Evolutionary conservation across 768 basidiomycete species (phyloP).

Genomic region (Lentinula sp.): DNA sequence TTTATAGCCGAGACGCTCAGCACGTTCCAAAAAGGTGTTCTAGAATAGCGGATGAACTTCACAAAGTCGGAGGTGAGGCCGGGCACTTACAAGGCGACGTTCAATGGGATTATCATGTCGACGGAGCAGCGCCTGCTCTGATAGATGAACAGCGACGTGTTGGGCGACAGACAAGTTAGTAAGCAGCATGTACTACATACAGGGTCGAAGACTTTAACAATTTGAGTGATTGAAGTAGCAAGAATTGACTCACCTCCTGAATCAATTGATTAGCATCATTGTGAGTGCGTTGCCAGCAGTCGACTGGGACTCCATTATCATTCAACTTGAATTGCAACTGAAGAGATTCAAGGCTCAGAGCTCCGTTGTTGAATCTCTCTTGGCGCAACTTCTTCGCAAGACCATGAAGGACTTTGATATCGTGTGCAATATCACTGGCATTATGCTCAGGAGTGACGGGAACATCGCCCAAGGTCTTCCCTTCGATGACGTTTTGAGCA

Average conservation of each 20-base stretch:
- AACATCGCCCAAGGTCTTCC: constrained; percentile 48
- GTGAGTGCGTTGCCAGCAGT: constrained; percentile 62
- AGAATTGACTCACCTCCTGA: constrained; percentile 63
- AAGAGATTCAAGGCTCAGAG: constrained; percentile 63
- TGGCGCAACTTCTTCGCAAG: constrained; percentile 69
- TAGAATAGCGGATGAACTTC: constrained; percentile 23
- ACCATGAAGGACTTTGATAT: constrained; percentile 62
- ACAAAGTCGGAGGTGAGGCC: not conserved
- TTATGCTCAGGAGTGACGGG: constrained; percentile 53
- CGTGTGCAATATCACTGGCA: constrained; percentile 59
- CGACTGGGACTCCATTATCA: constrained; percentile 69
- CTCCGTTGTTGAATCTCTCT: constrained; percentile 75
- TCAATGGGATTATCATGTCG: constrained; percentile 93
- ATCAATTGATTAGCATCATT: constrained; percentile 76
- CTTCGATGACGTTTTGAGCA: constrained; percentile 80
- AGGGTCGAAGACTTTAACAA: constrained; percentile 1
- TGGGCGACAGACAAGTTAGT: constrained; percentile 89
- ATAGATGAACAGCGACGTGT: constrained; percentile 87
- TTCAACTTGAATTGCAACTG: constrained; percentile 76
- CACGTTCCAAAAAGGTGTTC: constrained; percentile 77
- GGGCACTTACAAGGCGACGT: constrained; percentile 66
- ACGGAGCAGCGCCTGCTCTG: constrained; percentile 94
- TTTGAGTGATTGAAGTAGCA: not conserved
- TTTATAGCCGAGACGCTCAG: constrained; percentile 74
- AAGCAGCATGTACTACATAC: constrained; percentile 81